Conservation (phyloP, 495 filamentous ascomycete genomes). For the Penicillium diatomitis region DNA sequence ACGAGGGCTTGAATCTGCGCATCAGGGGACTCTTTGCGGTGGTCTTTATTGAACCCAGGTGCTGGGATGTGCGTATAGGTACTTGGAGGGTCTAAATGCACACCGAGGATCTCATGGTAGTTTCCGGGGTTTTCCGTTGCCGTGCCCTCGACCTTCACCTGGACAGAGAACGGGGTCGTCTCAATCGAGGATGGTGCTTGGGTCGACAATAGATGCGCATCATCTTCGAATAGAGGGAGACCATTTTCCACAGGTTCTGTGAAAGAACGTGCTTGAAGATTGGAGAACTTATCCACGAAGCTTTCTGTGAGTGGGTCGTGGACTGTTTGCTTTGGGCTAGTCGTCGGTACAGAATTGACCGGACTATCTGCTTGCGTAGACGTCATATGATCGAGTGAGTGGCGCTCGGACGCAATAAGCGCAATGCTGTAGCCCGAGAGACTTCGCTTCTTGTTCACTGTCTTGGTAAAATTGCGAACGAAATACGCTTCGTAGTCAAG, state of each 20-base stretch:
- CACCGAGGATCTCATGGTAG: too few species aligned
- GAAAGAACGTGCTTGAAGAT: conserved; percentile 22
- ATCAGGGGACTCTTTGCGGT: too few species aligned
- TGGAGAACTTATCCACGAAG: conserved; percentile 20
- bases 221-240: conserved; percentile 1
- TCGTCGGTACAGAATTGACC: background rate
- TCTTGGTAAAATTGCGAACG: conserved; percentile 12
- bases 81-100: too few species aligned
- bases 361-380: conserved; percentile 1
- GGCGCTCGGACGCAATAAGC: conserved; percentile 18
- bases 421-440: conserved; percentile 23
- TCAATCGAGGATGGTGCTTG: background rate
- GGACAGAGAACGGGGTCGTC: conserved; percentile 1
- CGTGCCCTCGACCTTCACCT: conserved; percentile 4
- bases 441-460: conserved; percentile 29
- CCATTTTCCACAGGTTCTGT: conserved; percentile 1
- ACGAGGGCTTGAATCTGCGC: too few species aligned
- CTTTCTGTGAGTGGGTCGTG: conserved; percentile 22
- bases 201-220: background rate
- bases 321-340: background rate
- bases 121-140: too few species aligned
- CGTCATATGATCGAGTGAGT: background rate
- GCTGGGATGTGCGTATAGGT: too few species aligned
- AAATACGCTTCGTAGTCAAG: conserved; percentile 31
- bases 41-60: too few species aligned